Percentiles rank a stretch among this genome's conserved stretches.
phyloP scores from a whole-genome alignment of 345 rosid species.

The Salix udensis region DNA sequence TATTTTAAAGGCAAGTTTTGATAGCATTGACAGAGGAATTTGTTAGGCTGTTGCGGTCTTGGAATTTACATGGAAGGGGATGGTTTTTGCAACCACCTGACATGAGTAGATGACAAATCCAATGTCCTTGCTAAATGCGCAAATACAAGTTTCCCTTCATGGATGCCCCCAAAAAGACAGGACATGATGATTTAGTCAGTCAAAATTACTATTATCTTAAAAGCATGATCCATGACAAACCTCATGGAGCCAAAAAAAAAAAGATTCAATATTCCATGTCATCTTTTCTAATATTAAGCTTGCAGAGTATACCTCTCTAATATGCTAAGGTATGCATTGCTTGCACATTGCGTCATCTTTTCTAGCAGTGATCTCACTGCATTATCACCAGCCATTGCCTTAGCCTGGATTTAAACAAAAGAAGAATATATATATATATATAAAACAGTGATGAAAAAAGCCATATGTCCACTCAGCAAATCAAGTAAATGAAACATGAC shows the following conservation, averaged over 20 bases:
- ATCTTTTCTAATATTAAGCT: too few species aligned
- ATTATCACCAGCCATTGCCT: conserved; percentile 95
- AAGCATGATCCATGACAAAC: background rate
- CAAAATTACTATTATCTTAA: background rate
- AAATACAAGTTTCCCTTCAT: background rate
- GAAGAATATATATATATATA: background rate
- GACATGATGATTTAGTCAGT: background rate
- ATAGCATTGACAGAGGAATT: background rate
- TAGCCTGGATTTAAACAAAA: conserved; percentile 56
- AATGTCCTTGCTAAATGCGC: background rate
- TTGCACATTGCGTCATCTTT: conserved; percentile 91
- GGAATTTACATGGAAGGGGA: background rate
- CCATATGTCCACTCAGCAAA: background rate
- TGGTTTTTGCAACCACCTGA: background rate
- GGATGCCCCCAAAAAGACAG: background rate
- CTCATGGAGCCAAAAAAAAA: background rate
- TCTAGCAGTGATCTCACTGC: conserved; percentile 90
- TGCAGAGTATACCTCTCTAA: conserved; percentile 63
- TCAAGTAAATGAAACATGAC: background rate
- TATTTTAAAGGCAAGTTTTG: background rate
- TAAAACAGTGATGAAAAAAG: background rate
- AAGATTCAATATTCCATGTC: background rate
- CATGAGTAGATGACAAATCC: background rate
- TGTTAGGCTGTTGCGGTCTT: background rate
- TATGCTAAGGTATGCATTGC: conserved; percentile 89